Base-by-base conservation (phyloP, 2,329 filamentous ascomycete species). In the Neurospora crassa region DNA sequence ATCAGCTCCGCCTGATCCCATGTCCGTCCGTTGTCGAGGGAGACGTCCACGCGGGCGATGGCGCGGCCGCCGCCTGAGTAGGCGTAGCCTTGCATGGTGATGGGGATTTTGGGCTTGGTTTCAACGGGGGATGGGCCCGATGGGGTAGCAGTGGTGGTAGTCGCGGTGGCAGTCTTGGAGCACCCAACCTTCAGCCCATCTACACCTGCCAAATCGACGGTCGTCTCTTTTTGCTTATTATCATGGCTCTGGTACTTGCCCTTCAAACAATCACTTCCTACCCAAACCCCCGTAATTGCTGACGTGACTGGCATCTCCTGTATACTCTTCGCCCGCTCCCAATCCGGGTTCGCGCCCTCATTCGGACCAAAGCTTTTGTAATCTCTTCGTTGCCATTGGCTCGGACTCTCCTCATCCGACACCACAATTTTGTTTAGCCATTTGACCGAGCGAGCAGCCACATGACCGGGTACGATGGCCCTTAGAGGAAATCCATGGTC, bases 351-450 rank as follows among this genome's bases (percentile, higher is more conserved):
- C 41, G 81, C 81, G 14, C 82, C 81, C 77, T 89, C 84, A 76
- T 90, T 90, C 3, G 89, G 89, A 0, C 89, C 88, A 72, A 91
- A 91, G 76, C 86, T 88, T 78, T 91, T 91, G 80, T 92, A 91
- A 77, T 92, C 90, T 20, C 86, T 84, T 29, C 87, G 83, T 77
- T 91, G 89, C 89, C 89, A 90, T 76, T 90, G 86, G 63, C 85
- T 89, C 3, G 84, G 80, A 74, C 88, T 90, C 78, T 92, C 90
- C 73, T 92, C 90, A 71, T 89, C 88, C 47, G 88, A 87, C 1
- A 92, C 82, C 0, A 87, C 84, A 70, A 92, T 88, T 67, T 86
- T 86, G 73, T 84, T 88, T 1, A 92, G 81, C 90, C 90, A 92
- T 76, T 92, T 92, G 74, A 91, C 89, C 6, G 87, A 89, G 1